Evolutionary conservation across 306 rosid genomes (phyloP).

Genomic region (Vigna reflexopilosa): DNA sequence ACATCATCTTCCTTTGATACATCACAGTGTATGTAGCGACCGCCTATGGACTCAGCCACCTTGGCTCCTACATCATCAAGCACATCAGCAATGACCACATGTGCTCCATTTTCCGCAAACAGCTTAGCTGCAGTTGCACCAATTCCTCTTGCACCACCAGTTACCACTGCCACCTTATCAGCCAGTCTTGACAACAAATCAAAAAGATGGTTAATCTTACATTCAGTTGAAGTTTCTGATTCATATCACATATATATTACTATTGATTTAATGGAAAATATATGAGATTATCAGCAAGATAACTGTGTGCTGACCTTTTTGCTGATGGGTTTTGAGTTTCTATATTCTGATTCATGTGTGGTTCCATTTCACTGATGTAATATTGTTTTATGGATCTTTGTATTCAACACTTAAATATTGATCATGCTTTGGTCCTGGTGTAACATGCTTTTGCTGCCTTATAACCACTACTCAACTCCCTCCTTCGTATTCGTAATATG

Average conservation of each 20-base stretch:
- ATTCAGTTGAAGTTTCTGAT: not conserved
- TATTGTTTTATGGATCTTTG: not conserved
- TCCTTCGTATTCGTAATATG: not conserved
- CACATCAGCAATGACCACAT: constrained; percentile 76
- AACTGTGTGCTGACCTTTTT: constrained; percentile 52
- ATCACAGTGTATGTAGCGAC: constrained; percentile 80
- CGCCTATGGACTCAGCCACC: constrained; percentile 61
- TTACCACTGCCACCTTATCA: constrained; percentile 72
- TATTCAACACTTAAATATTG: constrained; percentile 2
- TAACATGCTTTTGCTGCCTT: constrained; percentile 51
- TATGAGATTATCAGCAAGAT: constrained; percentile 2
- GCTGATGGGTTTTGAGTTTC: constrained; percentile 40
- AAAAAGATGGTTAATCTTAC: not conserved
- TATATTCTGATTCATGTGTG: constrained; percentile 31
- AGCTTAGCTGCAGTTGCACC: constrained; percentile 83
- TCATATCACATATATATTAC: not conserved
- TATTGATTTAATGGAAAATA: not conserved
- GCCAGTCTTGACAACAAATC: constrained; percentile 47
- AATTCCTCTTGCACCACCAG: constrained; percentile 91
- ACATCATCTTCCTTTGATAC: constrained; percentile 75
- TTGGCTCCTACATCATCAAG: constrained; percentile 67
- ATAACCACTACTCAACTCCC: constrained; percentile 52
- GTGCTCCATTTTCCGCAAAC: constrained; percentile 71
- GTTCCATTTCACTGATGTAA: constrained; percentile 47
- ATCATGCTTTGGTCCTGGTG: constrained; percentile 6